These are phyloP conservation scores for Colletotrichum eremochloae DNA, from an alignment of 2,329 filamentous ascomycete genomes.

Conservation along the genomic window DNA sequence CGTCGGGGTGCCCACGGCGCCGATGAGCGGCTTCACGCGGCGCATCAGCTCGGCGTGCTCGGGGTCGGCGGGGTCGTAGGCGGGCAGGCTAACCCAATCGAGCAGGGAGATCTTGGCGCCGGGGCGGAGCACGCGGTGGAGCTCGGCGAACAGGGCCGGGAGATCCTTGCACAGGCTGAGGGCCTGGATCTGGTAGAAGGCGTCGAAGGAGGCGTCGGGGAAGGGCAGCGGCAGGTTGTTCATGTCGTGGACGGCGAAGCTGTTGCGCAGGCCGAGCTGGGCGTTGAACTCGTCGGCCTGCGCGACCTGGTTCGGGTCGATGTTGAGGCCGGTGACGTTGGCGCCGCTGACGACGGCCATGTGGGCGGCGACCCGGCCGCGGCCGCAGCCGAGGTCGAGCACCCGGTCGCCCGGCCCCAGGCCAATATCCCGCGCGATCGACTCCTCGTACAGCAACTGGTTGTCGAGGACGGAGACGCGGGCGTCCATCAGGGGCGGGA, in stretches of 20 bases:
- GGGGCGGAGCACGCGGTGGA: slow-evolving; percentile 63
- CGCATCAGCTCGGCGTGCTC: slow-evolving; percentile 65
- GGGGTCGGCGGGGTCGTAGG: slow-evolving; percentile 60
- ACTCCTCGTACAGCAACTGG: slow-evolving; percentile 66
- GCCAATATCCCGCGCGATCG: slow-evolving; percentile 61
- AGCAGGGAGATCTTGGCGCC: slow-evolving; percentile 64
- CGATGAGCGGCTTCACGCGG: slow-evolving; percentile 67
- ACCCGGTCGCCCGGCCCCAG: slow-evolving; percentile 60
- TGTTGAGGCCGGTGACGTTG: slow-evolving; percentile 65
- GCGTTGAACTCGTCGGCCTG: slow-evolving; percentile 61
- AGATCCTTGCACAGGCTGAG: slow-evolving; percentile 66
- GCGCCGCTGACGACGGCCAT: slow-evolving; percentile 63
- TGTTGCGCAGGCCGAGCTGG: slow-evolving; percentile 58
- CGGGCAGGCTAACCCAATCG: slow-evolving; percentile 66
- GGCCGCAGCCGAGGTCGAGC: slow-evolving; percentile 66
- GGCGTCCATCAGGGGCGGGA: slow-evolving; percentile 66
- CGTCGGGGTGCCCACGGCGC: slow-evolving; percentile 67
- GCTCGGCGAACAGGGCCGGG: slow-evolving; percentile 60
- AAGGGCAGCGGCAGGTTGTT: slow-evolving; percentile 66
- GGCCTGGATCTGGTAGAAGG: slow-evolving; percentile 70
- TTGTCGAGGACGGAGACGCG: slow-evolving; percentile 64
- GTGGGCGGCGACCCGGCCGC: slow-evolving; percentile 66
- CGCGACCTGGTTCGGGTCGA: slow-evolving; percentile 65
- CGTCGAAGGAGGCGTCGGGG: slow-evolving; percentile 62
- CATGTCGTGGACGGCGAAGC: slow-evolving; percentile 64